These are phyloP conservation scores for Trichosporon ovoides DNA, from an alignment of 1,284 basidiomycete species.

Conservation along the genomic window DNA sequence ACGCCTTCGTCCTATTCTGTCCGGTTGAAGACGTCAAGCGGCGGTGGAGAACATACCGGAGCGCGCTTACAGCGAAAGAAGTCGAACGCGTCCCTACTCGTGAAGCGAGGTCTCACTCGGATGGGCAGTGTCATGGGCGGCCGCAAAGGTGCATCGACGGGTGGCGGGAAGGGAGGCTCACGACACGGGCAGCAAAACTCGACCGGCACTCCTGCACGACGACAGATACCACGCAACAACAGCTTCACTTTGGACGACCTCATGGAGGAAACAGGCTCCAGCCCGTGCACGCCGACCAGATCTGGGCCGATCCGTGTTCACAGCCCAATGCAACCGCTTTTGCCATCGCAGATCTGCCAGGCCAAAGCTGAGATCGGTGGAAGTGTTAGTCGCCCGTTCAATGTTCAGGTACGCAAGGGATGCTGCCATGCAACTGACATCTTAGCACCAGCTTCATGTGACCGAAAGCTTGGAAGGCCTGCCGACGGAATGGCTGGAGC, in stretches of 20 bases:
- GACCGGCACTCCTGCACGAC: neutral
- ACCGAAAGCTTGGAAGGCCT: conserved; percentile 36
- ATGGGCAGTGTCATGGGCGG: conserved; percentile 34
- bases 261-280: neutral
- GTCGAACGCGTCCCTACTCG: conserved; percentile 24
- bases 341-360: neutral
- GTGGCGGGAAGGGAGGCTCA: neutral
- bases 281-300: neutral
- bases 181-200: neutral
- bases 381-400: conserved; percentile 40
- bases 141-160: conserved; percentile 8
- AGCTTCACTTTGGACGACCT: conserved; percentile 5
- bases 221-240: neutral
- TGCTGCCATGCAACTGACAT: neutral
- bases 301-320: neutral
- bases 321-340: conserved; percentile 8
- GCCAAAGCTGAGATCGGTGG: conserved; percentile 11
- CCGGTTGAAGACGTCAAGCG: neutral
- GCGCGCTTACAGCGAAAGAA: conserved; percentile 18
- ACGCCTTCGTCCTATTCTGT: neutral
- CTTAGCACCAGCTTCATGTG: conserved; percentile 45
- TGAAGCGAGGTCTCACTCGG: conserved; percentile 28
- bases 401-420: conserved; percentile 34
- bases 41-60: neutral
- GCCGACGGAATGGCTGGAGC: conserved; percentile 34